phyloP scores from a whole-genome alignment of 345 rosid species.

The Firmiana major region DNA sequence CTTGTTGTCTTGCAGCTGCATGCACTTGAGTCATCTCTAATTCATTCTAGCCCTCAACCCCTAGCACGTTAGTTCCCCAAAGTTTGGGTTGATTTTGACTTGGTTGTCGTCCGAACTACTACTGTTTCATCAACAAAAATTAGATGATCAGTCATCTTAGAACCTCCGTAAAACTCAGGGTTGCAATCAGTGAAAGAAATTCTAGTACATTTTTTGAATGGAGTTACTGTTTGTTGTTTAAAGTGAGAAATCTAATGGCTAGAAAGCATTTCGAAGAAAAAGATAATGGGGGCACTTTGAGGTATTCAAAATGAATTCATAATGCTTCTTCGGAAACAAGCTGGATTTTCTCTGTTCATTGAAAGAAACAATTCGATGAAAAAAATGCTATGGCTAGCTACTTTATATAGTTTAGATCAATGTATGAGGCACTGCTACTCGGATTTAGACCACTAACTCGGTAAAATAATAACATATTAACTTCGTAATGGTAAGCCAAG shows the following conservation, averaged over 20 bases:
- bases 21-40: neutral
- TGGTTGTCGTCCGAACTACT: neutral
- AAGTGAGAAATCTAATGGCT: neutral
- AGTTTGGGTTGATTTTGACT: neutral
- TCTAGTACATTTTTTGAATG: neutral
- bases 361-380: conserved; percentile 5
- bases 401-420: neutral
- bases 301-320: conserved; percentile 8
- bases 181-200: conserved; percentile 5
- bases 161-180: neutral
- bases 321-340: neutral
- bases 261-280: neutral
- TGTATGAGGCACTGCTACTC: neutral
- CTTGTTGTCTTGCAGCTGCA: neutral
- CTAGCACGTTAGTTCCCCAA: neutral
- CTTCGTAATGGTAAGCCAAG: too few relatives aligned
- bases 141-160: neutral
- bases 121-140: neutral
- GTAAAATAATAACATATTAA: too few relatives aligned
- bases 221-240: conserved; percentile 5
- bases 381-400: neutral
- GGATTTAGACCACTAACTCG: neutral
- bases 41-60: neutral
- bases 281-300: conserved; percentile 4
- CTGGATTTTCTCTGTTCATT: conserved; percentile 5